Base-by-base conservation (phyloP, 768 basidiomycete genomes). In the Zangia roseola region DNA sequence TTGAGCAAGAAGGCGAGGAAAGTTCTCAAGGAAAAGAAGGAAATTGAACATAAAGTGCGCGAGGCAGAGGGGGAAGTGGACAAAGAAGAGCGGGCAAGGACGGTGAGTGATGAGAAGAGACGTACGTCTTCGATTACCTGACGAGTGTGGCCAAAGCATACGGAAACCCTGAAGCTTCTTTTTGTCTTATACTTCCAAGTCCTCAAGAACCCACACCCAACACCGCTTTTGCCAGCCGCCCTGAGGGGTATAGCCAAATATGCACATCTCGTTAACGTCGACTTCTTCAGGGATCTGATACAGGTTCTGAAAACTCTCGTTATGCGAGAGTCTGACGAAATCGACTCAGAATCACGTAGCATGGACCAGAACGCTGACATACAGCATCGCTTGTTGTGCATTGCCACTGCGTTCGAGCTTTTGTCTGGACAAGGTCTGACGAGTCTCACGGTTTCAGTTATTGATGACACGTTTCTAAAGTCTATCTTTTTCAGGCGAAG, bases 181-280 rank as follows among this genome's bases (percentile, higher is more conserved):
- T 99, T 99, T 68, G 92, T 93, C 16, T 76, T 99, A 40, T 99
- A 99, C 73, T 98, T 99, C 71, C 86, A 88, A 53, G 88, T 98
- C 58, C 76, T 99, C 57, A 99, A 98, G 71, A 84, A 83, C 64
- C 83, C 90, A 10, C 75, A 73, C 20, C 83, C 86, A 26, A 88
- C 88, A 2, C 81, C 84, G 16, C 77, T 98, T 9, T 77, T 98
- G 13, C 85, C 92, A 19, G 81, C 88, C 26, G 94, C 94, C 36
- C 76, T 99, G 54, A 85, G 88, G 60, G 97, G 97, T 53, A 88
- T 98, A 59, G 84, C 94, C 3, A 86, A 83, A 71, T 98, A 91
- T 63, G 88, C 95, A 1, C 97, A 98, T 65, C 81, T 97, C 49
- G 93, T 99, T 67, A 99, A 97, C 69, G 81, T 98, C 58, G 94